Percentiles rank a stretch among this genome's conserved stretches.
phyloP scores from a whole-genome alignment of 345 rosid genomes.

The Syzygium aromaticum region DNA sequence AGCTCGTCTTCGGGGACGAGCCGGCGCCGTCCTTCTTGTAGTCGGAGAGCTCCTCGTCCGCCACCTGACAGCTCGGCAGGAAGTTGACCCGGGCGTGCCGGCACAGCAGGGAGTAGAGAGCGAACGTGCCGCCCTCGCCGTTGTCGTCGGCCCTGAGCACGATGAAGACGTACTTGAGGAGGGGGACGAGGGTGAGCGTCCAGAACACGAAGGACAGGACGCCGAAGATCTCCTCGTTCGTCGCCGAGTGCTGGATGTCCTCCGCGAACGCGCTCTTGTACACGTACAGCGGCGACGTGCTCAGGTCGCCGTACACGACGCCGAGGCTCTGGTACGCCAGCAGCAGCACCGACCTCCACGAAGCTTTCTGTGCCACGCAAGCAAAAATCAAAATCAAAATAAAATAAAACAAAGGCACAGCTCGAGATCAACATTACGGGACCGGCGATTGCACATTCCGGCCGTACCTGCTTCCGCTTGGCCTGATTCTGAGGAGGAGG shows the following conservation, averaged over 20 bases:
- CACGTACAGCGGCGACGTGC: conserved; percentile 82
- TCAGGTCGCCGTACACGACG: conserved; percentile 89
- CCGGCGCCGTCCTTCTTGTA: conserved; percentile 42
- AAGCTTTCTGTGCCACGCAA: conserved; percentile 38
- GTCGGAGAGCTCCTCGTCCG: conserved; percentile 62
- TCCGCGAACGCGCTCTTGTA: conserved; percentile 80
- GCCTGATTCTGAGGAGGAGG: conserved; percentile 11
- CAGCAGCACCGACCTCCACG: conserved; percentile 75
- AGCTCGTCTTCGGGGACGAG: conserved; percentile 25
- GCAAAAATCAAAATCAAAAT: too few species aligned
- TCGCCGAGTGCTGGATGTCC: conserved; percentile 64
- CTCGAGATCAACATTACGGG: background rate
- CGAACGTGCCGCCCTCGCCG: conserved; percentile 95
- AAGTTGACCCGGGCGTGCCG: conserved; percentile 85
- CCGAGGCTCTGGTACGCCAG: conserved; percentile 55
- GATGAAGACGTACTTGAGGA: conserved; percentile 71
- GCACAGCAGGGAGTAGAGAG: conserved; percentile 76
- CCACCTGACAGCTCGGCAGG: conserved; percentile 70
- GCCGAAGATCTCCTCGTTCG: conserved; percentile 88
- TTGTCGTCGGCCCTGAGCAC: conserved; percentile 87
- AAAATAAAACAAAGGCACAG: too few species aligned
- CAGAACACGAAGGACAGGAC: conserved; percentile 80
- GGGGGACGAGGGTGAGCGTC: conserved; percentile 81
- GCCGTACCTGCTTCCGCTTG: conserved; percentile 30
- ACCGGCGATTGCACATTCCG: background rate